Percentiles rank a stretch among this genome's conserved stretches.
Evolutionary conservation across 345 rosid genomes (phyloP).

Genomic region (Moricandia moricandioides): DNA sequence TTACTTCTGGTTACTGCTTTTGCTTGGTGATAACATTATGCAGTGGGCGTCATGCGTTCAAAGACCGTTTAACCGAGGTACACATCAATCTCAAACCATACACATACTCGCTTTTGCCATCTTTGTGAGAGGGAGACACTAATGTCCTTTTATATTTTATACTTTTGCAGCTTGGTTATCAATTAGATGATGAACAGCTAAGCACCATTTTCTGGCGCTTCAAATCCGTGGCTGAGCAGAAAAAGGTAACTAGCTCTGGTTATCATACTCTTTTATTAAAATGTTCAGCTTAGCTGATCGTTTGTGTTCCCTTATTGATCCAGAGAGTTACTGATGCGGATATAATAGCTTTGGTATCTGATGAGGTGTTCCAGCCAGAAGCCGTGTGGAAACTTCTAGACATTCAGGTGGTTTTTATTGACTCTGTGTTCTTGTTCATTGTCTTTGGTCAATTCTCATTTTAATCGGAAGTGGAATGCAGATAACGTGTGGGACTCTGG

Average conservation of each 20-base stretch:
- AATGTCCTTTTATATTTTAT: constrained; percentile 18
- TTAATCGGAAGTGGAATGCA: constrained; percentile 31
- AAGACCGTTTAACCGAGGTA: constrained; percentile 75
- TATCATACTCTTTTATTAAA: not conserved
- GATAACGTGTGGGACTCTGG: constrained; percentile 94
- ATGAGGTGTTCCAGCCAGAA: constrained; percentile 92
- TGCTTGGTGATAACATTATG: constrained; percentile 22
- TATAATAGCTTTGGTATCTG: constrained; percentile 85
- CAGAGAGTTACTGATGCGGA: constrained; percentile 92
- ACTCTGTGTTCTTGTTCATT: not conserved
- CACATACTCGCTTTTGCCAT: not conserved
- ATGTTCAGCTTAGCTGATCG: not conserved
- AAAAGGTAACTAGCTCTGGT: constrained; percentile 54
- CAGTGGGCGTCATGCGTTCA: constrained; percentile 94
- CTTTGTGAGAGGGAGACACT: constrained; percentile 6
- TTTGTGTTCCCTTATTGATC: constrained; percentile 21
- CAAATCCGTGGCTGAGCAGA: constrained; percentile 83
- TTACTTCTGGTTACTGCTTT: constrained; percentile 16
- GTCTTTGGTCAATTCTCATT: not conserved
- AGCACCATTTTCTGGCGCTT: constrained; percentile 77
- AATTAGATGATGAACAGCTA: constrained; percentile 68
- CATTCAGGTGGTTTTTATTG: constrained; percentile 58
- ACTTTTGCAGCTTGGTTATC: constrained; percentile 76
- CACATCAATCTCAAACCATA: not conserved
- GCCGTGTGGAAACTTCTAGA: constrained; percentile 77